These are phyloP conservation scores for Erodium maritimum DNA, from an alignment of 345 rosid species.

Conservation along the genomic window DNA sequence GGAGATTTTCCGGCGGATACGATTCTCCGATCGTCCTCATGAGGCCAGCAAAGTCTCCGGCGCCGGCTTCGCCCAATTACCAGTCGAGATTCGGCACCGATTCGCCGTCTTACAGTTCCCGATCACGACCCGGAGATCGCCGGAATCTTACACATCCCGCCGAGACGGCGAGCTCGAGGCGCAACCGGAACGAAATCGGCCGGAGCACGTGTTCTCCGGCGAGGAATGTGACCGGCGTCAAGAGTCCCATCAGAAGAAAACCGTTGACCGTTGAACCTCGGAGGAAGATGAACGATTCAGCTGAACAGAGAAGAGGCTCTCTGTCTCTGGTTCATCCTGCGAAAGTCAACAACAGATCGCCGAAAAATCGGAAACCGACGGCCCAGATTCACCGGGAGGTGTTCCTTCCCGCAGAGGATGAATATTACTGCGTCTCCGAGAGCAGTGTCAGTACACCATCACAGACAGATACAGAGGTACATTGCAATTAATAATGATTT, in stretches of 20 bases:
- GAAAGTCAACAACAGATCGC: conserved; percentile 21
- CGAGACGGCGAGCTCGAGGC: neutral
- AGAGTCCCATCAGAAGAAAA: conserved; percentile 43
- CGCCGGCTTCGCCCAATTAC: no score
- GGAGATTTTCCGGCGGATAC: no score
- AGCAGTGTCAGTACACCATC: conserved; percentile 41
- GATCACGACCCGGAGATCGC: conserved; percentile 25
- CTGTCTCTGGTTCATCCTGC: conserved; percentile 45
- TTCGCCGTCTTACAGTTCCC: conserved; percentile 23
- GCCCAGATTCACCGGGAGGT: conserved; percentile 19
- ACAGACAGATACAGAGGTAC: conserved; percentile 52
- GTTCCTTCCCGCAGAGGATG: conserved; percentile 32
- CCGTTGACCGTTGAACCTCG: conserved; percentile 28
- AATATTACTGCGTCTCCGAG: conserved; percentile 41
- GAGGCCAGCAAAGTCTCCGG: conserved; percentile 23
- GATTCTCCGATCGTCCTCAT: conserved; percentile 45
- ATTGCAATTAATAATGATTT: no score
- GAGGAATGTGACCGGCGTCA: conserved; percentile 29
- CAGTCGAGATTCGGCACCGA: conserved; percentile 9
- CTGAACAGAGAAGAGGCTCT: conserved; percentile 38
- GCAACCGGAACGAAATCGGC: conserved; percentile 19
- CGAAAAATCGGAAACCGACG: conserved; percentile 22
- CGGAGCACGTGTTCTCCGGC: conserved; percentile 32
- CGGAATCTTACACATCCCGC: conserved; percentile 16
- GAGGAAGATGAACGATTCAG: conserved; percentile 22